A percentile compares a stretch with the other conserved stretches of the same genome.
Conservation (phyloP, 768 basidiomycete species). For the Royoungia palumana region DNA sequence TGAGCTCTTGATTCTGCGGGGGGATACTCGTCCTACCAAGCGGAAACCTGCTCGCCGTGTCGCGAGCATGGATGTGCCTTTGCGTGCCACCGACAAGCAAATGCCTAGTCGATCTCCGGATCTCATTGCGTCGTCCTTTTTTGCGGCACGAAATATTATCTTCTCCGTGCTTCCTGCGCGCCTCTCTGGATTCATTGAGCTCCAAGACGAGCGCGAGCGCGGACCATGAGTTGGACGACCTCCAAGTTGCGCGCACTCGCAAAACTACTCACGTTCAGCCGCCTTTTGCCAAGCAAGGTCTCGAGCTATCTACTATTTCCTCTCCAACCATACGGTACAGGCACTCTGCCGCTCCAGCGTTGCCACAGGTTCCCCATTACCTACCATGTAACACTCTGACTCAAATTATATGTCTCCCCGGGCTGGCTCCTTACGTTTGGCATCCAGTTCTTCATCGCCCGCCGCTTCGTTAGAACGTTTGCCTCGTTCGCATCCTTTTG, state of each 20-base stretch:
- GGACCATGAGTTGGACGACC: constrained; percentile 27
- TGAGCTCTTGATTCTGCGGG: constrained; percentile 68
- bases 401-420: too few species aligned
- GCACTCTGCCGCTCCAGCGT: not conserved
- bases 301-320: constrained; percentile 16
- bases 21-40: constrained; percentile 6
- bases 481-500: constrained; percentile 16
- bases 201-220: constrained; percentile 27
- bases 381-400: not conserved
- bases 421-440: not conserved
- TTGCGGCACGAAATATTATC: constrained; percentile 20
- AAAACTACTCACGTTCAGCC: not conserved
- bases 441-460: not conserved
- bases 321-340: not conserved
- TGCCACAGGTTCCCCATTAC: not conserved
- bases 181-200: constrained; percentile 29
- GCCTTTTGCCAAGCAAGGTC: constrained; percentile 3
- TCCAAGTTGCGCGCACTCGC: constrained; percentile 2
- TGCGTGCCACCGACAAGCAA: not conserved
- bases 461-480: not conserved
- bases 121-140: constrained; percentile 15
- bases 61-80: not conserved
- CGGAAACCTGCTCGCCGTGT: not conserved
- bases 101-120: constrained; percentile 4
- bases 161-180: constrained; percentile 27